Evolutionary conservation across 371 early-diverging fungal genomes (phyloP).

Genomic region (Encephalitozoon cuniculi): DNA sequence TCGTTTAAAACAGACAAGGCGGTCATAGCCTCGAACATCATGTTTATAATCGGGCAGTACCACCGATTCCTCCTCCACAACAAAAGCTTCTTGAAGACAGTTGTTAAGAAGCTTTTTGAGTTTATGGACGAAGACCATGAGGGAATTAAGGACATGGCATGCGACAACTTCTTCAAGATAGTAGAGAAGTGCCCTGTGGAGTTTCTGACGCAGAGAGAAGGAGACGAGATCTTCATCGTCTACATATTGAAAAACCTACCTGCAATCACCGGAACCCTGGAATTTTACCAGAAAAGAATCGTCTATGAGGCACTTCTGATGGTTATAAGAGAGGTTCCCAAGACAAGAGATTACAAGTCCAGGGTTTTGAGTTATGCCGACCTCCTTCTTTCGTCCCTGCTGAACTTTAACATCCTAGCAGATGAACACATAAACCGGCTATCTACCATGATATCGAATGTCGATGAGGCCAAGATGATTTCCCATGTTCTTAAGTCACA

Average conservation of each 20-base stretch:
- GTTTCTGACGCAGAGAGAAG: constrained; percentile 63
- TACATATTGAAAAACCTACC: constrained; percentile 34
- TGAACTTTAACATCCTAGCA: constrained; percentile 6
- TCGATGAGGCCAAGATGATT: constrained; percentile 10
- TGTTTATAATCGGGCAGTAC: constrained; percentile 98
- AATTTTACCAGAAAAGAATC: constrained; percentile 50
- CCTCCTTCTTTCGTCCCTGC: background rate
- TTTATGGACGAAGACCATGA: constrained; percentile 99
- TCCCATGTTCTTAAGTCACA: constrained; percentile 42
- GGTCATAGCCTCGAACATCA: constrained; percentile 95
- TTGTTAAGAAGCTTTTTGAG: constrained; percentile 98
- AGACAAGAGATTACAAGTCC: constrained; percentile 9
- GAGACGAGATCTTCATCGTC: constrained; percentile 10
- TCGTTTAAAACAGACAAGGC: constrained; percentile 95
- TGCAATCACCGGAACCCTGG: constrained; percentile 29
- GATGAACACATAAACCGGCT: constrained; percentile 9
- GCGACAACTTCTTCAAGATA: constrained; percentile 97
- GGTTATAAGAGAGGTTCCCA: constrained; percentile 35
- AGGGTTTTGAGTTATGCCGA: constrained; percentile 15
- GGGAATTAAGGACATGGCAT: constrained; percentile 99
- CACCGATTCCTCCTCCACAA: constrained; percentile 92
- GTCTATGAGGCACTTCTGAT: constrained; percentile 40
- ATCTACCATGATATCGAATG: background rate
- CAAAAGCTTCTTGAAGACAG: constrained; percentile 96
- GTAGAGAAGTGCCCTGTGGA: constrained; percentile 85